Evolutionary conservation across 2,329 filamentous ascomycete genomes (phyloP).

Genomic region (Macrophomina pseudophaseolina): DNA sequence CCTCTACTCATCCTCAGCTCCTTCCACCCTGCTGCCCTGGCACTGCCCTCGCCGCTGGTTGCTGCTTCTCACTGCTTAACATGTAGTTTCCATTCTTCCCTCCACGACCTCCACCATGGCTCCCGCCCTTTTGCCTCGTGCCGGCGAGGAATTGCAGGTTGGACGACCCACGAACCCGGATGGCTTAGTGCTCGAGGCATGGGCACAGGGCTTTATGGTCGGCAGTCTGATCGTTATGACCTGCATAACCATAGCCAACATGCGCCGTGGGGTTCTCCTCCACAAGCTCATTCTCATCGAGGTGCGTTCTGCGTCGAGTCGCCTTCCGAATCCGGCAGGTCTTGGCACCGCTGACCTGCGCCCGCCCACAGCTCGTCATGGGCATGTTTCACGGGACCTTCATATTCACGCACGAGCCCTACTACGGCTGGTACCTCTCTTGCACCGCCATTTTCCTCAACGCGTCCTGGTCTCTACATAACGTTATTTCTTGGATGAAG

Average conservation of each 20-base stretch:
- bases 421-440: conserved; percentile 69
- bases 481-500: conserved; percentile 71
- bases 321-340: conserved; percentile 1
- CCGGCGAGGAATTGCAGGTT: conserved; percentile 26
- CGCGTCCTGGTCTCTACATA: conserved; percentile 68
- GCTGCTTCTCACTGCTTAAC: background rate
- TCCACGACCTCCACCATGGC: background rate
- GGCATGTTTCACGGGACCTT: conserved; percentile 64
- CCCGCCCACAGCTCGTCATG: conserved; percentile 54
- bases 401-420: conserved; percentile 61
- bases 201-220: conserved; percentile 48
- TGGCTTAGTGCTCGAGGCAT: conserved; percentile 46
- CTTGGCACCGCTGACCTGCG: background rate
- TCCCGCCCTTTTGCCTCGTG: background rate
- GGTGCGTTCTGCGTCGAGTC: conserved; percentile 36
- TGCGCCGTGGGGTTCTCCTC: conserved; percentile 53
- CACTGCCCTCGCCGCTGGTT: too few relatives aligned
- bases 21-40: background rate
- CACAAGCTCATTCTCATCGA: conserved; percentile 59
- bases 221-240: conserved; percentile 54
- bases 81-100: background rate
- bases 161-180: conserved; percentile 39
- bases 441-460: conserved; percentile 65
- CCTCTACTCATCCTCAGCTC: conserved; percentile 2
- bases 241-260: conserved; percentile 55